phyloP scores from a whole-genome alignment of 2,329 filamentous ascomycete species.

The Pseudodiploospora longispora region DNA sequence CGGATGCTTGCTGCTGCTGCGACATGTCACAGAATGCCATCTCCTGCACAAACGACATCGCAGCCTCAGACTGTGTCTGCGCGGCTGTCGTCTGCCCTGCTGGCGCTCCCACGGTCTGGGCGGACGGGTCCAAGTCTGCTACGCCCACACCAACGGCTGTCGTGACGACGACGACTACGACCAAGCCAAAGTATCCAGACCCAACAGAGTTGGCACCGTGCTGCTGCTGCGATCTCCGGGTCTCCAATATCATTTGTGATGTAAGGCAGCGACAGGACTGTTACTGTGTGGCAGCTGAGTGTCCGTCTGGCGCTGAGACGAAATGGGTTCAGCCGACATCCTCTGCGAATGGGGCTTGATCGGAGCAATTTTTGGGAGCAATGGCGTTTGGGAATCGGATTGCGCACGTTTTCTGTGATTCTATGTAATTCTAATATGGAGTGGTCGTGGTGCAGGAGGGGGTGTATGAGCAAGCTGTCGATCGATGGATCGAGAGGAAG shows the following conservation, averaged over 20 bases:
- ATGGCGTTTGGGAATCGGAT: not conserved
- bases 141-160: not conserved
- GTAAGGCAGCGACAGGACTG: slow-evolving; percentile 6
- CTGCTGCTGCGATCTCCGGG: slow-evolving; percentile 17
- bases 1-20: slow-evolving; percentile 26
- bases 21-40: slow-evolving; percentile 16
- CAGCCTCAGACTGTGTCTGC: slow-evolving; percentile 19
- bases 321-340: not conserved
- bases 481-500: too few species aligned
- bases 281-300: slow-evolving; percentile 13
- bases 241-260: slow-evolving; percentile 10
- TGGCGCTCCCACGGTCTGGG: slow-evolving; percentile 12
- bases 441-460: too few species aligned
- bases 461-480: too few species aligned
- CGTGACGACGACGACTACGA: not conserved
- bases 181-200: not conserved
- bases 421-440: too few species aligned
- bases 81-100: slow-evolving; percentile 16
- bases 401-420: not conserved
- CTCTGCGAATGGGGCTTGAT: not conserved
- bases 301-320: slow-evolving; percentile 15
- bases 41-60: slow-evolving; percentile 14
- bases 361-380: not conserved
- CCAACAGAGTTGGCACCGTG: slow-evolving; percentile 8
- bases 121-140: not conserved